Conservation (phyloP, 495 filamentous ascomycete genomes). For the Clavariopsis aquatica region DNA sequence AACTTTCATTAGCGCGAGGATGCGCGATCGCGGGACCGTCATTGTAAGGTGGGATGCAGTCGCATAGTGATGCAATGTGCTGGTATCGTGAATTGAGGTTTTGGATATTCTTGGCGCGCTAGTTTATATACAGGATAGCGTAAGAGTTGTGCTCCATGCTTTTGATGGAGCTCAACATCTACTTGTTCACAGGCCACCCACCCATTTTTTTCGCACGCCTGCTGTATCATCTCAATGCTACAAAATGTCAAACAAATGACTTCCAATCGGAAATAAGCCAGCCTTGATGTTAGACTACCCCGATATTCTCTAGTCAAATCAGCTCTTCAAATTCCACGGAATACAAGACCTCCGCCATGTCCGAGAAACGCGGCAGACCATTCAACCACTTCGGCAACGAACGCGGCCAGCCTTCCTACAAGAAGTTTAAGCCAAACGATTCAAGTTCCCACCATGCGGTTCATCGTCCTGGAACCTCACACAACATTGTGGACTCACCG, state of each 20-base stretch:
- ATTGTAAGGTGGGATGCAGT: conserved; percentile 49
- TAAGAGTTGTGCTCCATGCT: too few species aligned
- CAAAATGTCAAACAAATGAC: too few species aligned
- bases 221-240: too few species aligned
- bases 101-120: conserved; percentile 19
- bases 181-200: too few species aligned
- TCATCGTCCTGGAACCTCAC: neutral
- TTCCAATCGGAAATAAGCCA: too few species aligned
- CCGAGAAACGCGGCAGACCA: neutral
- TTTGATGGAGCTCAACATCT: too few species aligned
- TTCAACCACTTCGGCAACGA: neutral
- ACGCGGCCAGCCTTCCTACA: conserved; percentile 4
- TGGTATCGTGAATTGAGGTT: neutral
- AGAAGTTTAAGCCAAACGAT: neutral
- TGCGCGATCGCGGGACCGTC: conserved; percentile 69
- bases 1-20: conserved; percentile 81
- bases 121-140: neutral
- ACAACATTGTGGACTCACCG: neutral
- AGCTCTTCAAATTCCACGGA: too few species aligned
- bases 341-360: neutral
- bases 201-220: too few species aligned
- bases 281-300: too few species aligned
- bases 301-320: too few species aligned
- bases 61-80: conserved; percentile 3
- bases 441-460: neutral